A percentile compares a stretch with the other conserved stretches of the same genome.
phyloP scores from a whole-genome alignment of 805 yeast species.

The Starmerella bombicola region DNA sequence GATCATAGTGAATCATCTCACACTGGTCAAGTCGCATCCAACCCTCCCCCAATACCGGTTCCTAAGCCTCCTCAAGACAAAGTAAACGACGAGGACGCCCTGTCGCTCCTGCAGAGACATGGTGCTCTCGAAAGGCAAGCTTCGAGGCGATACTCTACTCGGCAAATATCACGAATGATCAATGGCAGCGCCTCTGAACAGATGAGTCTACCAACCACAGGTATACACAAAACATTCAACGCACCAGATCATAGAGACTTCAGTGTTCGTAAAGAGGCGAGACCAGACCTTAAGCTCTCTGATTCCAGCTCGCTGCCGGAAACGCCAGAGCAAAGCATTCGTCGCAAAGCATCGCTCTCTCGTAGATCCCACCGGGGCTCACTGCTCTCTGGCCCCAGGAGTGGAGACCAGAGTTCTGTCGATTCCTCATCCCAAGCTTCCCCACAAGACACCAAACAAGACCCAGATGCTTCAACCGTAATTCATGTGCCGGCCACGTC shows the following conservation, averaged over 20 bases:
- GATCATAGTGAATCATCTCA: neutral
- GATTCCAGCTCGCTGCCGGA: neutral
- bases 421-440: neutral
- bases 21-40: neutral
- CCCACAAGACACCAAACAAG: neutral
- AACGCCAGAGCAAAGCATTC: neutral
- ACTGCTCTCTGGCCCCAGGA: neutral
- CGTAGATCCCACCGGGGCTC: neutral
- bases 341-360: neutral
- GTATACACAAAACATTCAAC: slow-evolving; percentile 15
- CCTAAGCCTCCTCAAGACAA: slow-evolving; percentile 2
- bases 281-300: neutral
- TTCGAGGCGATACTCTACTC: slow-evolving; percentile 85
- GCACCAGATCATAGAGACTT: slow-evolving; percentile 21
- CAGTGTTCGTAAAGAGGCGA: slow-evolving; percentile 11
- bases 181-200: slow-evolving; percentile 16
- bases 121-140: slow-evolving; percentile 83
- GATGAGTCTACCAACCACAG: slow-evolving; percentile 18
- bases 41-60: slow-evolving; percentile 1
- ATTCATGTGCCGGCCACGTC: neutral
- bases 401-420: too few relatives aligned
- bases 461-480: neutral
- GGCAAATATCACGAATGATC: slow-evolving; percentile 64
- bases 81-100: slow-evolving; percentile 38
- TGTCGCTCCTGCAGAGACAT: slow-evolving; percentile 67